Conservation (phyloP, 2,329 filamentous ascomycete genomes). For the Berkeleyomyces rouxiae region DNA sequence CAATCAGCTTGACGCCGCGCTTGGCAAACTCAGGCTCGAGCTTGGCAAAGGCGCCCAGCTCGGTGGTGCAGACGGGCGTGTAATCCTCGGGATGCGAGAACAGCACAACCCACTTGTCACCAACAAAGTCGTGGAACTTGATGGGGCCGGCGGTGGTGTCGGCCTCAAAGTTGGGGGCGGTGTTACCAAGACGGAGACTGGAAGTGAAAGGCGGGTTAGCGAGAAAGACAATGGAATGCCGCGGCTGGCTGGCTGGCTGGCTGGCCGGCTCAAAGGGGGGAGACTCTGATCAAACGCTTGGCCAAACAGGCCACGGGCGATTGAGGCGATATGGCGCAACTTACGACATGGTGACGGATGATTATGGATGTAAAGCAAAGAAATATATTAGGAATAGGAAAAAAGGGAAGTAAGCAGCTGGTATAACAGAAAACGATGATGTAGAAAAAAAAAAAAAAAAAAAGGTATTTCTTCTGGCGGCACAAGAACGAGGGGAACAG, state of each 20-base stretch:
- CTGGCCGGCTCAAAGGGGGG: background rate
- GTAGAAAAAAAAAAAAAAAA: background rate
- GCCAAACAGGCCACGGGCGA: background rate
- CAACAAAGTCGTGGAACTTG: slow-evolving; percentile 69
- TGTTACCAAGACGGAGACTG: slow-evolving; percentile 43
- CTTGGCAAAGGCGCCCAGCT: slow-evolving; percentile 85
- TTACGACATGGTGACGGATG: slow-evolving; percentile 12
- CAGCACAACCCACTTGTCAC: slow-evolving; percentile 62
- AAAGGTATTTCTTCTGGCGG: background rate
- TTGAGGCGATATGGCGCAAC: background rate
- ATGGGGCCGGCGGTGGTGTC: slow-evolving; percentile 64
- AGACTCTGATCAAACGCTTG: too few relatives aligned
- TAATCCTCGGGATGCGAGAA: slow-evolving; percentile 83
- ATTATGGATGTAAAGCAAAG: background rate
- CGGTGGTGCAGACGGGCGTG: slow-evolving; percentile 90
- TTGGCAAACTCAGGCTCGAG: slow-evolving; percentile 75
- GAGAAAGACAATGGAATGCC: background rate
- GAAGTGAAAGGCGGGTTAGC: background rate
- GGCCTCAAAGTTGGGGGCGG: slow-evolving; percentile 69
- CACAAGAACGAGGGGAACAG: slow-evolving; percentile 8
- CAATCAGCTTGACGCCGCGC: slow-evolving; percentile 80
- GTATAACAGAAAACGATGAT: background rate
- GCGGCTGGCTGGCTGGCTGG: background rate
- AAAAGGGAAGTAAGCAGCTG: background rate
- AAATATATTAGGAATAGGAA: background rate